Conservation (phyloP, 2,329 filamentous ascomycete genomes). For the Xylariales sp. region DNA sequence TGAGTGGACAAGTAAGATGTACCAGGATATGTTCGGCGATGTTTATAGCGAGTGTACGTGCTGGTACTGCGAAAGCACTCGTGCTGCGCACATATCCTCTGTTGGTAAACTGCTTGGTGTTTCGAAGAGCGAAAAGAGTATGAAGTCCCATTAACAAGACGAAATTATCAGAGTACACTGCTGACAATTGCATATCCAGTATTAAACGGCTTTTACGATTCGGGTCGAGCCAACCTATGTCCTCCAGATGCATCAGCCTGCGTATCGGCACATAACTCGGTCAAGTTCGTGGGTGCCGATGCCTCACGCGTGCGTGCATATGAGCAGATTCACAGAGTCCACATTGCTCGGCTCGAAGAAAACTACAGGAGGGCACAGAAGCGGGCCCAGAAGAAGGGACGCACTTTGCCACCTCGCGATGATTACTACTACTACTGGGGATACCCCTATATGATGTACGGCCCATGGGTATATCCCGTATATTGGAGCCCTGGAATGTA, state of each 20-base stretch:
- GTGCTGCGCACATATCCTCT: conserved; percentile 48
- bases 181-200: conserved; percentile 17
- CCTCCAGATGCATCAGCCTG: conserved; percentile 59
- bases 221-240: conserved; percentile 44
- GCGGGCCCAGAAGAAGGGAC: conserved; percentile 45
- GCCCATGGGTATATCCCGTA: conserved; percentile 37
- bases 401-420: conserved; percentile 40
- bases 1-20: conserved; percentile 67
- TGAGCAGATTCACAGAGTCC: conserved; percentile 29
- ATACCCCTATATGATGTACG: conserved; percentile 44
- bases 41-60: conserved; percentile 76
- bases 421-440: conserved; percentile 52
- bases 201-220: conserved; percentile 40
- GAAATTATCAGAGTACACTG: no score
- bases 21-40: conserved; percentile 59
- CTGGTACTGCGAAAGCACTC: conserved; percentile 77
- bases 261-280: conserved; percentile 69
- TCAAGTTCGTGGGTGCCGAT: conserved; percentile 31
- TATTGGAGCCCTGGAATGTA: conserved; percentile 42
- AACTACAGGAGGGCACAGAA: conserved; percentile 52
- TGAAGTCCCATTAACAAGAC: no score
- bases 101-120: conserved; percentile 40
- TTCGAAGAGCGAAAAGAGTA: conserved; percentile 40
- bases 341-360: conserved; percentile 37
- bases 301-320: conserved; percentile 22